These are phyloP conservation scores for Globisporangium cederbergense DNA, from an alignment of 352 stramenopile genomes.

Conservation along the genomic window DNA sequence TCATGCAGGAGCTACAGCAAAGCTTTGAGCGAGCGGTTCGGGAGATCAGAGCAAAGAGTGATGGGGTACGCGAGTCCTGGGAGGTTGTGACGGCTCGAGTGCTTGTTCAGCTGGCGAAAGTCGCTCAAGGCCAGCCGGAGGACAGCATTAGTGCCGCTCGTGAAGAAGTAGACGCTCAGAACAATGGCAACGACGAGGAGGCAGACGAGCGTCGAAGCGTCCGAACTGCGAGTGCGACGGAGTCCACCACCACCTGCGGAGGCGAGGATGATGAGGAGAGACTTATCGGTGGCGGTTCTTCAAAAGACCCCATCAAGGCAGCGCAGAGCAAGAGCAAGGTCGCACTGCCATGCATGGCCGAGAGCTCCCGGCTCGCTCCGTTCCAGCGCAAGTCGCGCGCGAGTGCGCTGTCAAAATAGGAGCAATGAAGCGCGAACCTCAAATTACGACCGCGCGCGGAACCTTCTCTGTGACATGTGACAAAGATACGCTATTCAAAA, in stretches of 20 bases:
- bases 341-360: neutral
- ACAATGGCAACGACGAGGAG: neutral
- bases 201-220: constrained; percentile 10
- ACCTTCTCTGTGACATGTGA: constrained; percentile 9
- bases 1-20: neutral
- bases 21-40: constrained; percentile 2
- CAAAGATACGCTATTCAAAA: neutral
- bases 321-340: neutral
- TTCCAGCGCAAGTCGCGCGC: constrained; percentile 17
- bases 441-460: neutral
- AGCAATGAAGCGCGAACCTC: too few relatives aligned
- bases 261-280: neutral
- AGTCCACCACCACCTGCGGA: constrained; percentile 1
- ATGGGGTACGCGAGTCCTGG: neutral
- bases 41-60: neutral
- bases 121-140: neutral
- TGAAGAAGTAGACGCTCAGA: neutral
- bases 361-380: neutral
- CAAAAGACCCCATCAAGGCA: neutral
- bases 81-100: neutral
- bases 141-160: neutral
- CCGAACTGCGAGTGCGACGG: constrained; percentile 10
- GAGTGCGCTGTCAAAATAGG: neutral
- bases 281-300: neutral
- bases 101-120: constrained; percentile 7